Percentiles rank a stretch among this genome's conserved stretches.
These are phyloP conservation scores for Lactarius deliciosus DNA, from an alignment of 768 basidiomycete genomes.

Conservation along the genomic window DNA sequence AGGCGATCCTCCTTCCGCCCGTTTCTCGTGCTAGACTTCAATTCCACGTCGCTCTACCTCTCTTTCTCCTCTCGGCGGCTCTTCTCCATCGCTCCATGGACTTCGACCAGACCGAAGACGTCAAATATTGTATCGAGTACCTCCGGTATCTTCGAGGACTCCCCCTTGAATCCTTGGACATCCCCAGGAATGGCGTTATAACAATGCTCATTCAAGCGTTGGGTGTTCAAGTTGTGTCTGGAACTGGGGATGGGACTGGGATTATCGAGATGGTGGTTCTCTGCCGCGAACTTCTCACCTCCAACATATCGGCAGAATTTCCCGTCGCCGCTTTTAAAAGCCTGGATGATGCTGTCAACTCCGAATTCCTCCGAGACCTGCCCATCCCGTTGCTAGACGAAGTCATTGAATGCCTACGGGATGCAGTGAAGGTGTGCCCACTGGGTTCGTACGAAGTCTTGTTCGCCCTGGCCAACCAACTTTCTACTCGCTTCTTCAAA, in stretches of 20 bases:
- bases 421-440: not conserved
- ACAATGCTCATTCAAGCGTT: not conserved
- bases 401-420: conserved; percentile 9
- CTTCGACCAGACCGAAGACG: not conserved
- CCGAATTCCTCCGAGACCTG: not conserved
- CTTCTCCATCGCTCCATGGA: not conserved
- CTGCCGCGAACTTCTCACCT: not conserved
- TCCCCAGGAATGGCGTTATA: not conserved
- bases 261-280: no score
- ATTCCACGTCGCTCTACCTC: not conserved
- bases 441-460: not conserved
- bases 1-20: not conserved
- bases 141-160: not conserved
- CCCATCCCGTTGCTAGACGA: not conserved
- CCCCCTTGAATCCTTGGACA: not conserved
- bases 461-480: conserved; percentile 3
- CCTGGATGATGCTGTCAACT: no score
- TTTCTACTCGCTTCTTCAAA: conserved; percentile 6
- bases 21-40: not conserved
- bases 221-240: not conserved
- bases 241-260: not conserved
- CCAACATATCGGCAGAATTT: not conserved
- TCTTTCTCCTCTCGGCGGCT: not conserved
- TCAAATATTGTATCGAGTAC: not conserved
- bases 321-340: not conserved